A percentile compares a stretch with the other conserved stretches of the same genome.
Conservation (phyloP, 257 asterid genomes). For the Solanum commersonii region DNA sequence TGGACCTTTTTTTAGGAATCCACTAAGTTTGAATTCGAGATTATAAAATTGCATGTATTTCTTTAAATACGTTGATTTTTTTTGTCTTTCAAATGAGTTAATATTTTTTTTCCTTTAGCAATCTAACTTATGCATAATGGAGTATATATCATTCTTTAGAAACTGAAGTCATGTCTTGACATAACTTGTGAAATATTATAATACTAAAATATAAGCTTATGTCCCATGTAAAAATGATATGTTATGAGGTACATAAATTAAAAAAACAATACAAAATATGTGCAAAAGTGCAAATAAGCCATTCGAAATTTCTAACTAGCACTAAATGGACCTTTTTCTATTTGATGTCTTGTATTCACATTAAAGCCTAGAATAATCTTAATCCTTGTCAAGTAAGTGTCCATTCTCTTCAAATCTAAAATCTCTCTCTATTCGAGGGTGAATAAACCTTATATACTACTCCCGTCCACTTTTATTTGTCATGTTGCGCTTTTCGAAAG, state of each 20-base stretch:
- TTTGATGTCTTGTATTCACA: not conserved
- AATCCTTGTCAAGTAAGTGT: not conserved
- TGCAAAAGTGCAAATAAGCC: not conserved
- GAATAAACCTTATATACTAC: not conserved
- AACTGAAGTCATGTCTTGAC: no score
- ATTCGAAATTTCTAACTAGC: not conserved
- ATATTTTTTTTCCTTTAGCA: not conserved
- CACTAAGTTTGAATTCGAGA: not conserved
- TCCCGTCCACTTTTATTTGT: no score
- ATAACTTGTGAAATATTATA: not conserved
- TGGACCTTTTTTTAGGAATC: not conserved
- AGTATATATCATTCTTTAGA: not conserved
- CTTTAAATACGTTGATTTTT: not conserved
- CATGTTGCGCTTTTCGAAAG: no score
- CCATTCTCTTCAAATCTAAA: not conserved
- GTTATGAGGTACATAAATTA: not conserved
- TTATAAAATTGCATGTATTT: not conserved
- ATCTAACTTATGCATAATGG: not conserved
- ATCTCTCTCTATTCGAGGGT: not conserved
- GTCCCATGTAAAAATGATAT: not conserved
- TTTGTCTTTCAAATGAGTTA: not conserved
- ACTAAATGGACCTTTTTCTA: not conserved
- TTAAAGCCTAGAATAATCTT: not conserved
- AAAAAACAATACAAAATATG: not conserved
- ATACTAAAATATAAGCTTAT: not conserved